A percentile compares a stretch with the other conserved stretches of the same genome.
These are phyloP conservation scores for Thielaviopsis punctulata DNA, from an alignment of 2,329 filamentous ascomycete genomes.

Conservation along the genomic window DNA sequence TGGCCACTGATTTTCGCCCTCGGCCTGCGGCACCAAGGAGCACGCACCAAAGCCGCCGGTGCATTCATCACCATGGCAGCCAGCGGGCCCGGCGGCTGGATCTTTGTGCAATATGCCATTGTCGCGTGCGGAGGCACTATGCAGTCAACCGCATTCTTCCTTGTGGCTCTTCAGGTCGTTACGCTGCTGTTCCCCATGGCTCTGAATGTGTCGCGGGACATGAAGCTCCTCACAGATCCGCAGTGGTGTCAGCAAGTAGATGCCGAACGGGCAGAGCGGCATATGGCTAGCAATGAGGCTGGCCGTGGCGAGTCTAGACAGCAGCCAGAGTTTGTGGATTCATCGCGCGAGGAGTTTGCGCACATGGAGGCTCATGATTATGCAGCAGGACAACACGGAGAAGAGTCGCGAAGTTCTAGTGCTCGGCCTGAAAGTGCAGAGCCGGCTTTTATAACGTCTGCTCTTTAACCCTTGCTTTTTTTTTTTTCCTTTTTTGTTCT, in stretches of 20 bases:
- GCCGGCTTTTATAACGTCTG: not conserved
- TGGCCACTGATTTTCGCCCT: constrained; percentile 72
- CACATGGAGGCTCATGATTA: not conserved
- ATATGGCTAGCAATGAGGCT: not conserved
- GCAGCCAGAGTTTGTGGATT: not conserved
- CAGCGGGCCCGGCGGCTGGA: constrained; percentile 55
- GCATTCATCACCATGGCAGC: constrained; percentile 64
- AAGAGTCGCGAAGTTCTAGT: not conserved
- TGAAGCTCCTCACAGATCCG: constrained; percentile 26
- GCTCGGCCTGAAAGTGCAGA: not conserved
- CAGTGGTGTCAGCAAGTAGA: not conserved
- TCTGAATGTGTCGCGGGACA: constrained; percentile 29
- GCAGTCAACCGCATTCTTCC: constrained; percentile 46
- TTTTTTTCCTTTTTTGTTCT: not conserved
- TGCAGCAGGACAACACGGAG: not conserved
- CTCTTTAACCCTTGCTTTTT: not conserved
- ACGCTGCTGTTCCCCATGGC: constrained; percentile 33
- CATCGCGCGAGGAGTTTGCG: not conserved
- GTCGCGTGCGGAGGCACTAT: constrained; percentile 41
- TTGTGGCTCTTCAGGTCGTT: constrained; percentile 33
- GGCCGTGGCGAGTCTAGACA: not conserved
- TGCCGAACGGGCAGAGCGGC: not conserved
- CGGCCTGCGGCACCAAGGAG: constrained; percentile 61
- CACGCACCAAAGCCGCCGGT: constrained; percentile 62
- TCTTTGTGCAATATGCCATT: constrained; percentile 56